A percentile compares a stretch with the other conserved stretches of the same genome.
Evolutionary conservation across 345 rosid genomes (phyloP).

Genomic region (Aethionema arabicum): DNA sequence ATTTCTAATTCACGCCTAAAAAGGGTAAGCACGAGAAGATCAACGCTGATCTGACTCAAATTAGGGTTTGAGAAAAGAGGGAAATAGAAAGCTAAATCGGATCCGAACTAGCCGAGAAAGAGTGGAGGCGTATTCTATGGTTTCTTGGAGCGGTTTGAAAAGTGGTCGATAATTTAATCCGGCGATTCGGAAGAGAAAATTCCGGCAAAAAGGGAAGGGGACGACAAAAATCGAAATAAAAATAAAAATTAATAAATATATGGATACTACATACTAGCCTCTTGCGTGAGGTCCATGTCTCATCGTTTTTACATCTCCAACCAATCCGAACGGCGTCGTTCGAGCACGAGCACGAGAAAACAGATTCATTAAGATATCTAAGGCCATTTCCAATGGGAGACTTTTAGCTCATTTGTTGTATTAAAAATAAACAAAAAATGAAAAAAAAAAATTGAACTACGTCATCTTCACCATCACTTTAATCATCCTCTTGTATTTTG

Average conservation of each 20-base stretch:
- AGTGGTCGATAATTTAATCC: conserved; percentile 22
- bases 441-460: too few relatives aligned
- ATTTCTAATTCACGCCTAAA: not conserved
- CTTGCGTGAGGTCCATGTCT: not conserved
- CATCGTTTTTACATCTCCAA: too few relatives aligned
- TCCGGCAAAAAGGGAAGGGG: conserved; percentile 30
- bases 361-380: too few relatives aligned
- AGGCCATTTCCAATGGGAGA: too few relatives aligned
- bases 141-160: not conserved
- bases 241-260: too few relatives aligned
- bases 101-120: conserved; percentile 30
- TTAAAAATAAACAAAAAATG: too few relatives aligned
- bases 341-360: too few relatives aligned
- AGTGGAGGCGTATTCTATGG: conserved; percentile 14
- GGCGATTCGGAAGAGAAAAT: conserved; percentile 20
- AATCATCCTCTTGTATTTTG: too few relatives aligned
- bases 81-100: conserved; percentile 9
- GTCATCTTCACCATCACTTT: too few relatives aligned
- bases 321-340: too few relatives aligned
- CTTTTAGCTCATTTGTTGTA: too few relatives aligned
- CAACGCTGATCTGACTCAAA: conserved; percentile 15
- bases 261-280: not conserved
- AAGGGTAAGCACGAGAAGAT: not conserved
- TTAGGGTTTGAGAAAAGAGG: conserved; percentile 34
- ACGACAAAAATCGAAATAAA: conserved; percentile 19